Base-by-base conservation (phyloP, 2,329 filamentous ascomycete genomes). In the Coniosporium tulheliwenetii region DNA sequence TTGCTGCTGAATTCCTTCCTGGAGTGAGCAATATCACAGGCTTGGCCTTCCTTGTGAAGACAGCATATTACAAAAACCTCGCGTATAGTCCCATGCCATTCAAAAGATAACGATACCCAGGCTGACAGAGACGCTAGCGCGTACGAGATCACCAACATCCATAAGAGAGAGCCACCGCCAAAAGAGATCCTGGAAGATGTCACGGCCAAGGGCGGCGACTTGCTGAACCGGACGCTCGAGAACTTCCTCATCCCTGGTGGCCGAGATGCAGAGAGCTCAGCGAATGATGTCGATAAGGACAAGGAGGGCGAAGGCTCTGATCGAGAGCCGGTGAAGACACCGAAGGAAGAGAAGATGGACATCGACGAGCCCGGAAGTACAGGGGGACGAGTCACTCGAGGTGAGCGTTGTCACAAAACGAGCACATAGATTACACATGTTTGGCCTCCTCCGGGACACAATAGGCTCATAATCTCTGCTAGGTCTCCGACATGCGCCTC, bases 21-120 rank as follows among this genome's bases (percentile, higher is more conserved):
- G 77, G 77, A 53, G 78, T 77, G 42, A 71, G 73, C 52, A 86
- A 89, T 54, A 77, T 84, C 44, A 73, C 85, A 5, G 84, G 85
- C n/a, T 77, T 85, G 44, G 85, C 85, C 10, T 93, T 93, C 62
- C 74, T 81, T 44, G 67, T 93, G 42, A 94, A 94, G 64, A 81
- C 82, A 42, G 78, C 82, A 46, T 94, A 91, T 64, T 93, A 93
- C 67, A 87, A 85, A 59, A 85, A 89, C 52, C 72, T 94, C 36
- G 81, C 81, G 66, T 26, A 26, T 26, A 7, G 19, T 26, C 19
- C 19, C 19, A 26, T 26, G 71, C 56, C 29, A 42, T 38, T 26
- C 13, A 26, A 16, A 37, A 30, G 34, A 29, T 31, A 36, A 15
- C 37, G 33, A 16, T 38, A 45, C 31, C 8, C 14, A 13, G 12